These are phyloP conservation scores for Trichoderma reesei DNA, from an alignment of 495 filamentous ascomycete species.

Conservation along the genomic window DNA sequence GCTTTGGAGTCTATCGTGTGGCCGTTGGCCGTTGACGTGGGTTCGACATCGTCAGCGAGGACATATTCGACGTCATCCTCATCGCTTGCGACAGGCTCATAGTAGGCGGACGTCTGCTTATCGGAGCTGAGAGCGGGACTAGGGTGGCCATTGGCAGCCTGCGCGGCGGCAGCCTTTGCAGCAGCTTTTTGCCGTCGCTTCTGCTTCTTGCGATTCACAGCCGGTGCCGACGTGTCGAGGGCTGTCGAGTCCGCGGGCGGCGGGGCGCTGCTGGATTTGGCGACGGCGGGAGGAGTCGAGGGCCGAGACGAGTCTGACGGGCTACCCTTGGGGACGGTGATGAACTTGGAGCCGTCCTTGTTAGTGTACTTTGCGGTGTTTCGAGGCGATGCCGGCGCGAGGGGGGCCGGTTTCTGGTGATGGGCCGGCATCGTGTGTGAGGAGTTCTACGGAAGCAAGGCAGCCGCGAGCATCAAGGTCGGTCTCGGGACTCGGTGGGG, in stretches of 20 bases:
- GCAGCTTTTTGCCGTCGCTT: conserved; percentile 76
- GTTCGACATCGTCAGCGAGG: conserved; percentile 1
- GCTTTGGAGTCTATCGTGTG: background rate
- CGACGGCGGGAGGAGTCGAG: conserved; percentile 30
- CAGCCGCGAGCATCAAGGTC: conserved; percentile 23
- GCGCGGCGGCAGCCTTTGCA: conserved; percentile 52
- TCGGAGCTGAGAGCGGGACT: conserved; percentile 3
- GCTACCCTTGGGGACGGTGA: conserved; percentile 52
- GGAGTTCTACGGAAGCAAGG: conserved; percentile 16
- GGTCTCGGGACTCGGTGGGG: background rate
- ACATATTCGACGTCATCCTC: conserved; percentile 19
- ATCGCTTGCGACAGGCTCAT: conserved; percentile 17
- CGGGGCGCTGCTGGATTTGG: conserved; percentile 20
- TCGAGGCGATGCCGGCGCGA: conserved; percentile 23
- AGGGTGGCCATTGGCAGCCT: conserved; percentile 30
- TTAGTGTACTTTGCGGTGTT: conserved; percentile 50
- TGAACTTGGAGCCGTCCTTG: conserved; percentile 60
- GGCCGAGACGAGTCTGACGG: conserved; percentile 41
- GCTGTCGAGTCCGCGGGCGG: conserved; percentile 17
- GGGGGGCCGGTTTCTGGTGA: conserved; percentile 33
- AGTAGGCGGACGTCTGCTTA: conserved; percentile 13
- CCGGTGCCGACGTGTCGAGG: conserved; percentile 15
- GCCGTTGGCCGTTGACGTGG: conserved; percentile 10
- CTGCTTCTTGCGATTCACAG: conserved; percentile 85
- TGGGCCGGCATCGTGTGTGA: conserved; percentile 42